These are phyloP conservation scores for Trichocomaceae sp. DNA, from an alignment of 2,329 filamentous ascomycete species.

Conservation along the genomic window DNA sequence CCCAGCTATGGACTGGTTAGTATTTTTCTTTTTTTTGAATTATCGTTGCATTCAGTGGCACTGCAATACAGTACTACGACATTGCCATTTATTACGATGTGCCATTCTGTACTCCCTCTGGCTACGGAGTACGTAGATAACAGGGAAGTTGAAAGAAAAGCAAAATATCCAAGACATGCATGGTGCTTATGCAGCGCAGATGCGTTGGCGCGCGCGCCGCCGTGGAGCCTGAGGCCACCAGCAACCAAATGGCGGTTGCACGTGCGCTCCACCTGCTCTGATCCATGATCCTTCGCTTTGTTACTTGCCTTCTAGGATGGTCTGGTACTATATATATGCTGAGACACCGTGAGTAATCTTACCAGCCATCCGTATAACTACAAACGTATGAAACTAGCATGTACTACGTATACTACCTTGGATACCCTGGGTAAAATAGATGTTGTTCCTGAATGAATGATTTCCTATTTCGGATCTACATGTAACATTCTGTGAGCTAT, in stretches of 20 bases:
- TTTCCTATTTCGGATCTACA: too few relatives aligned
- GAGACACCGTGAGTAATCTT: neutral
- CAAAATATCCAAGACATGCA: neutral
- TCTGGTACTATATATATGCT: neutral
- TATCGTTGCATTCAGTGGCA: too few relatives aligned
- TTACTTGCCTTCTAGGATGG: neutral
- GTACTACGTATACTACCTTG: too few relatives aligned
- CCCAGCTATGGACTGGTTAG: too few relatives aligned
- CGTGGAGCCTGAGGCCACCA: neutral
- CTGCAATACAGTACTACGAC: too few relatives aligned
- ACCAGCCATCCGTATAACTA: neutral
- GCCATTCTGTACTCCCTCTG: too few relatives aligned
- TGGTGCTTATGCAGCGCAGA: neutral
- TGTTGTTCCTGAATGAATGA: too few relatives aligned
- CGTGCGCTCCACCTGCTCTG: neutral
- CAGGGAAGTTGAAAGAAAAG: neutral
- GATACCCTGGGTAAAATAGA: too few relatives aligned
- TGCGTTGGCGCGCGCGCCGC: neutral
- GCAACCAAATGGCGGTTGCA: neutral
- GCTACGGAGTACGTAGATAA: too few relatives aligned
- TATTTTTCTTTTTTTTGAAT: too few relatives aligned
- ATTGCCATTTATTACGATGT: too few relatives aligned
- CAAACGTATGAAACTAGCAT: too few relatives aligned
- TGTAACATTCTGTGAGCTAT: neutral
- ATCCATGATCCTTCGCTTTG: neutral